Percentiles rank a stretch among this genome's conserved stretches.
These are phyloP conservation scores for Dalbergia cochinchinensis DNA, from an alignment of 306 rosid genomes.

Conservation along the genomic window DNA sequence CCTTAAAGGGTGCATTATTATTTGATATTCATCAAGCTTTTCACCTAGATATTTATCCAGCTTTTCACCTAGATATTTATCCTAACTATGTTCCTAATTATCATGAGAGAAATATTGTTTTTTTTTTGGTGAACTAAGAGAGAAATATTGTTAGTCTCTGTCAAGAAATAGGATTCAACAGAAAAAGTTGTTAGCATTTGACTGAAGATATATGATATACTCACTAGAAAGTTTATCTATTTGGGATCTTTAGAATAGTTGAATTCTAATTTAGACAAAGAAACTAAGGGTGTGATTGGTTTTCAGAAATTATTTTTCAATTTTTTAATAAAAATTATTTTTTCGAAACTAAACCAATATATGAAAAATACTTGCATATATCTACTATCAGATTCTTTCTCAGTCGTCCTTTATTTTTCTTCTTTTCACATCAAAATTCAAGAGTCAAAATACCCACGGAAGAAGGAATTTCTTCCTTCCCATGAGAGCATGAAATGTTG, in stretches of 20 bases:
- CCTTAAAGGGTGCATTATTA: conserved; percentile 23
- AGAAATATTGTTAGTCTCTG: conserved; percentile 6
- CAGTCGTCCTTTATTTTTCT: too few relatives aligned
- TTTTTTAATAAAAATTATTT: too few relatives aligned
- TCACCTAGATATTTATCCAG: conserved; percentile 1
- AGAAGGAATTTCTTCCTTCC: too few relatives aligned
- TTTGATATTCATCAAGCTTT: conserved; percentile 11
- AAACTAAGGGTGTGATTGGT: background rate
- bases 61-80: background rate
- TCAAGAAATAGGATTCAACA: background rate
- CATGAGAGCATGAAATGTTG: too few relatives aligned
- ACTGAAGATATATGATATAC: background rate
- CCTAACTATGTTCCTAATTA: background rate
- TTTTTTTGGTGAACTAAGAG: too few relatives aligned
- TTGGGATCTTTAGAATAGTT: background rate
- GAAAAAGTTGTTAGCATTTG: background rate
- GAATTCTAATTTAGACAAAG: background rate
- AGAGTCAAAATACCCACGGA: too few relatives aligned
- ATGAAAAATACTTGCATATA: too few relatives aligned
- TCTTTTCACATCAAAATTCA: too few relatives aligned
- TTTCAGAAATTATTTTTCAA: too few relatives aligned
- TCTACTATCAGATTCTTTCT: too few relatives aligned
- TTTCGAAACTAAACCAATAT: too few relatives aligned
- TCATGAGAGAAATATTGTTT: background rate
- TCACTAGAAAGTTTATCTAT: background rate